Evolutionary conservation across 331 rosid genomes (phyloP), one percentile per base, ranked within the genome.

Genomic region (Spiraea crenata): DNA sequence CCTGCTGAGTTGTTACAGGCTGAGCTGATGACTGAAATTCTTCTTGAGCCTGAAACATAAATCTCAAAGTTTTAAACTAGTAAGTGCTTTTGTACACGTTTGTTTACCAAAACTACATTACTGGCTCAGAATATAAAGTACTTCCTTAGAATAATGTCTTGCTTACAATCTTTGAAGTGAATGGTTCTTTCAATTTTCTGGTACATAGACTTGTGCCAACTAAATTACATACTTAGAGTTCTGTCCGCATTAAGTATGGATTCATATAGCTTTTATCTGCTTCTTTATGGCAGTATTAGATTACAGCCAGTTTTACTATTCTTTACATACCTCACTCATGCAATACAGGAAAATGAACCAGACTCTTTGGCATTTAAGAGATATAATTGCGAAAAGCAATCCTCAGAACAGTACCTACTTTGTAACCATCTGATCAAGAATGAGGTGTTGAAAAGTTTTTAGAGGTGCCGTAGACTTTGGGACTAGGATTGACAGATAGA

Each of bases 1-100:
- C 80, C 89, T 77, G 76, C 89, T 69, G 87, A 88, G 47, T 73
- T 80, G 17, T 70, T 86, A 73, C 74, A 77, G 69, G 81, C 50
- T 25, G 85, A 81, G 80, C 82, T 90, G 81, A 72, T 78, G 81
- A 76, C 69, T 19, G 67, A 71, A 56, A 47, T 46, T 42, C 38
- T 56, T 31, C 38, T 56, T 31, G 65, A 56, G 57, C 72, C 68
- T 47, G 38, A 59, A 37, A 38, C 45, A 59, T 12, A 31, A 58
- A 19, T 15, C 31, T 37, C 40, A 56, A 68, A 61, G 7, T 49
- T 60, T 10, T 72, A 60, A 9, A 41, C 25, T 35, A 14, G 38
- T 60, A 39, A 72, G 51, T 38, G 60, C 76, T 49, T 44, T n/a
- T 39, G 17, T 34, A 47, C 48, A 46, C 38, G 69, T 13, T n/a